A percentile compares a stretch with the other conserved stretches of the same genome.
These are phyloP conservation scores for Fusarium sp. DNA, from an alignment of 2,329 filamentous ascomycete genomes.

Conservation along the genomic window DNA sequence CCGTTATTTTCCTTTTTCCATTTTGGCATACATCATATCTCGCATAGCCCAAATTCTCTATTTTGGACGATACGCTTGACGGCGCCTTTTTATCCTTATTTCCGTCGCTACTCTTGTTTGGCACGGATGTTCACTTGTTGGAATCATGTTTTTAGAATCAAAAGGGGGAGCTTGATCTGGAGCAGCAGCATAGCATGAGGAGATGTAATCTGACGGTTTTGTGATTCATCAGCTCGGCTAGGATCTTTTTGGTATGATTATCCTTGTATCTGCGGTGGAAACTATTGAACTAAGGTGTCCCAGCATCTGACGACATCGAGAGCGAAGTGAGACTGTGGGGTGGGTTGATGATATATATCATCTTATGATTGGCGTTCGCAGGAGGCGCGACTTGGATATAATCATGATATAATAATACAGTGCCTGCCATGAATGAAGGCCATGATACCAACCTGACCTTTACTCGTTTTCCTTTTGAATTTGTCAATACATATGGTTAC, in stretches of 20 bases:
- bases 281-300: background rate
- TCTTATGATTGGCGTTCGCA: constrained; percentile 21
- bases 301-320: constrained; percentile 4
- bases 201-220: constrained; percentile 15
- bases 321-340: constrained; percentile 2
- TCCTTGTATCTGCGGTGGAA: background rate
- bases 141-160: constrained; percentile 23
- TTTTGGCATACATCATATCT: constrained; percentile 35
- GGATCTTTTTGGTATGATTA: background rate
- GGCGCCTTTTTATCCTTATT: constrained; percentile 23
- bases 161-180: constrained; percentile 3
- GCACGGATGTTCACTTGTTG: constrained; percentile 21
- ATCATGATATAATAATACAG: constrained; percentile 41
- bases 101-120: constrained; percentile 14
- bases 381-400: constrained; percentile 32
- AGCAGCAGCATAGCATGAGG: constrained; percentile 1
- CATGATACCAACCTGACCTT: background rate
- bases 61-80: constrained; percentile 14
- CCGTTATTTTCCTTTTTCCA: constrained; percentile 25
- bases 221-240: background rate
- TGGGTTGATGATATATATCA: constrained; percentile 5
- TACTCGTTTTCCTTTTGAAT: background rate
- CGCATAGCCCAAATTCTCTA: constrained; percentile 20
- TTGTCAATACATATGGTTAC: background rate
- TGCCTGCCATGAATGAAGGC: constrained; percentile 16